Base-by-base conservation (phyloP, 106 monocot species). In the Allium sativum region DNA sequence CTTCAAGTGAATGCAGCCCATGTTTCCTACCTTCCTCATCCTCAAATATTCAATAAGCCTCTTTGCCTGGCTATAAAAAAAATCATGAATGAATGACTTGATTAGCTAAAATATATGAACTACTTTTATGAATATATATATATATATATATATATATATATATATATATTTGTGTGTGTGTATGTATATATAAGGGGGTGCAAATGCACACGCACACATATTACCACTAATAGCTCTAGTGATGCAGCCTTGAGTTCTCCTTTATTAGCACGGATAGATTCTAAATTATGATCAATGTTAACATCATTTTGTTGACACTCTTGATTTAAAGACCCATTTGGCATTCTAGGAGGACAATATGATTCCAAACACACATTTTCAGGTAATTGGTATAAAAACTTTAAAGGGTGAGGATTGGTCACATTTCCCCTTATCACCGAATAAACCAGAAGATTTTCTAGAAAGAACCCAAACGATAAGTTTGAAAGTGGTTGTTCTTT, bases 31-130 rank as follows among this genome's bases (percentile, higher is more conserved):
- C 84, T 59, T 72, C 74, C 58, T 84, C 83, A 72, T 92, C 92
- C 71, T 92, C 87, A 72, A 84, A 87, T 70, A 92, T 81, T 87
- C 92, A 92, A 53, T 84, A 84, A 13, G 76, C 53, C 19, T 92
- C 92, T 51, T 87, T 83, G 21, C 78, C 66, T 61, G 76, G 65
- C 40, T 70, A 65, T 10, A 76, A 7, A 74, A 74, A 70, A 67
- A 57, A 17, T 51, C 31, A 5, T 31, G 5, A 31, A 31, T 31
- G 31, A 31, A 31, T 31, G 31, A 31, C 31, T 31, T 31, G 31
- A 31, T 31, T 31, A 31, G 31, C 31, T 31, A 31, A 31, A 31
- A 31, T 31, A 31, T 31, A 31, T 31, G 0, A 31, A 31, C 31
- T 31, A 5, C 1, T 31, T 31, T 31, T 31, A 31, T 31, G 31